Conservation (phyloP, 208 protist species). For the Porcisia hertigi region DNA sequence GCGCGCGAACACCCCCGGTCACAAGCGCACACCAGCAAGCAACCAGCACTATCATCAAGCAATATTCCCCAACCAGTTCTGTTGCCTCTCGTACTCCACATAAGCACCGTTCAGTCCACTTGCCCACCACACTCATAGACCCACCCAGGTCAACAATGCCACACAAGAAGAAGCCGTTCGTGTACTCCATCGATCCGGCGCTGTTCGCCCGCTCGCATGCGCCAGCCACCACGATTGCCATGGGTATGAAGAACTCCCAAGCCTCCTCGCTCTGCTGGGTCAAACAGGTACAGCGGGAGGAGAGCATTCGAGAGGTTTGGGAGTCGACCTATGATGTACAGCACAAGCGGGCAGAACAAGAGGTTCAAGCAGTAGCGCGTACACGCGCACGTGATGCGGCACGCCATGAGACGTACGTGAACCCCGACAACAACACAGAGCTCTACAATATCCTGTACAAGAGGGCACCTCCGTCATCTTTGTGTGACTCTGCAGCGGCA, state of each 20-base stretch:
- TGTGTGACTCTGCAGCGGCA: not conserved
- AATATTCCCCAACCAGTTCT: no score
- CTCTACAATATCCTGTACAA: conserved; percentile 48
- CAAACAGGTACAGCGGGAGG: conserved; percentile 54
- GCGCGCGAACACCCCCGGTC: no score
- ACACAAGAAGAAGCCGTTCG: conserved; percentile 43
- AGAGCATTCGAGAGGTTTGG: conserved; percentile 46
- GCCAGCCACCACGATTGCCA: conserved; percentile 61
- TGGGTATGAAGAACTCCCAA: conserved; percentile 73
- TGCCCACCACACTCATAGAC: not conserved
- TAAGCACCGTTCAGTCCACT: no score
- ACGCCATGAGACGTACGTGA: conserved; percentile 34
- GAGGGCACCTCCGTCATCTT: conserved; percentile 12
- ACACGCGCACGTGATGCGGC: conserved; percentile 45
- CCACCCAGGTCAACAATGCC: conserved; percentile 7
- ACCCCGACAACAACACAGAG: conserved; percentile 46
- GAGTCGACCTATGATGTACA: conserved; percentile 37
- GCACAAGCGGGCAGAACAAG: conserved; percentile 7
- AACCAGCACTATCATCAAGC: no score
- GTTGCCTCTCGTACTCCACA: not conserved
- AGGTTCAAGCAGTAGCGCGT: conserved; percentile 36
- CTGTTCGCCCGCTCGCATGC: conserved; percentile 53
- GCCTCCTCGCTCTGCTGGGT: conserved; percentile 56
- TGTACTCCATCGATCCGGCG: conserved; percentile 59
- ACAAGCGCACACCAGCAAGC: no score